Base-by-base conservation (phyloP, 164 flowering plant species). In the Litsea cubeba region DNA sequence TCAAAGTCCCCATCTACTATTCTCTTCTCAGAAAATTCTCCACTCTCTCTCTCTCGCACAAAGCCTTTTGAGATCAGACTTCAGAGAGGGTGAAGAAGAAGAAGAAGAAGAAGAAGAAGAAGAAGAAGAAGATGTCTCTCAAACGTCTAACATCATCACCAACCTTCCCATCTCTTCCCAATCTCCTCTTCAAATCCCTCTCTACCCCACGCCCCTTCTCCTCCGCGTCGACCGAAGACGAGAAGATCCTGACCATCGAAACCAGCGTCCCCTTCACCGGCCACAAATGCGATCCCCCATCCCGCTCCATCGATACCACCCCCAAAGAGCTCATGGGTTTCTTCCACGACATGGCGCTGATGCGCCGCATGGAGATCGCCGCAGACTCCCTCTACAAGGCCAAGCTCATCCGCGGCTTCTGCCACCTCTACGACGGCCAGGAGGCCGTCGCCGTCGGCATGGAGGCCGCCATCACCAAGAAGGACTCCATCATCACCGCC, bases 311-410 rank as follows among this genome's bases (percentile, higher is more conserved):
- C 74, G 92, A 87, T 22, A 91, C 99, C 75, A 72, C 85, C 15
- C 80, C 91, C 0, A 15, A 70, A 2, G 97, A 95, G 74, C 93
- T 95, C 70, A 76, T 95, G 69, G 2, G 75, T 22, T 93, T 91
- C 86, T 95, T 93, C 91, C 81, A 76, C 20, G 84, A 83, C 81
- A 95, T 93, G 94, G 94, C 97, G 1, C 12, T 74, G 49, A 93
- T 91, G 97, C 94, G 98, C 5, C 89, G 98, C 2, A 89, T 90
- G 95, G 99, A 95, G 82, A 93, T 95, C 85, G 97, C 99, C 2
- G 89, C 99, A 20, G 99, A 95, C 71, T 93, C 99, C 5, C 93
- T 95, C 69, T 95, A 95, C 87, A 95, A 95, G 74, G 85, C 99
- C 25, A 93, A 93, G 71, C 90, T 93, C 28, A 91, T 95, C 79